phyloP scores from a whole-genome alignment of 2,329 filamentous ascomycete species.

The Magnaporthiopsis incrustans region DNA sequence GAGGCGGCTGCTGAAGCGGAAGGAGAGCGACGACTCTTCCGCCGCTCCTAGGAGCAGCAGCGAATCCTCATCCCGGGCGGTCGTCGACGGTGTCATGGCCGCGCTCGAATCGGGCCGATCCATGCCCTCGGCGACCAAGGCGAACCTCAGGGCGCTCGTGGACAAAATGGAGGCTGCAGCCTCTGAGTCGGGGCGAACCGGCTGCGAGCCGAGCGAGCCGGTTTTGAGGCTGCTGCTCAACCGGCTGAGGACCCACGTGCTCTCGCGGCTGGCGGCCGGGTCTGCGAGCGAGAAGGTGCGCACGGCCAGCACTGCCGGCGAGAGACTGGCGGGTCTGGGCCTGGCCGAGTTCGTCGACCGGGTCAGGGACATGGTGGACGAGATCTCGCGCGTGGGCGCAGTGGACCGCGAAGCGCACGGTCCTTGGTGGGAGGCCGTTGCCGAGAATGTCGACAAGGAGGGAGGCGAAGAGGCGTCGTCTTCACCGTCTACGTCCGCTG shows the following conservation, averaged over 20 bases:
- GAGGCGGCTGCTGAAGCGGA: slow-evolving; percentile 29
- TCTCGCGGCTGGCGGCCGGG: slow-evolving; percentile 54
- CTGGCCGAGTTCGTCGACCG: slow-evolving; percentile 66
- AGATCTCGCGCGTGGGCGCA: slow-evolving; percentile 54
- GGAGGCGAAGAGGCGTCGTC: neutral
- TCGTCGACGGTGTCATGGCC: slow-evolving; percentile 52
- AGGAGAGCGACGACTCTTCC: slow-evolving; percentile 24
- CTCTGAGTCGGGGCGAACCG: slow-evolving; percentile 33
- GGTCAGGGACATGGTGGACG: slow-evolving; percentile 61
- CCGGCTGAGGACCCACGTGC: slow-evolving; percentile 58
- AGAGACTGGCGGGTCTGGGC: slow-evolving; percentile 61
- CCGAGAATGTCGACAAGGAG: slow-evolving; percentile 44
- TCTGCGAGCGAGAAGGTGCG: slow-evolving; percentile 64
- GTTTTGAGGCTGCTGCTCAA: slow-evolving; percentile 60
- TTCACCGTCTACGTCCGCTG: neutral
- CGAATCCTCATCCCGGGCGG: neutral
- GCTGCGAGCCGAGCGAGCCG: slow-evolving; percentile 40
- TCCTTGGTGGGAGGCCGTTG: slow-evolving; percentile 62
- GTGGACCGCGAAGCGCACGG: slow-evolving; percentile 64
- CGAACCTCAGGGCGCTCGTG: slow-evolving; percentile 49
- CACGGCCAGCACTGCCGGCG: slow-evolving; percentile 59
- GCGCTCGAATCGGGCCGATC: slow-evolving; percentile 53
- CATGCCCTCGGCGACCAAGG: slow-evolving; percentile 57
- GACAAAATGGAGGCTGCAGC: slow-evolving; percentile 46
- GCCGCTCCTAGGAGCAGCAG: neutral